Base-by-base conservation (phyloP, 2,329 filamentous ascomycete genomes). In the Arthrobotrys conoides region DNA sequence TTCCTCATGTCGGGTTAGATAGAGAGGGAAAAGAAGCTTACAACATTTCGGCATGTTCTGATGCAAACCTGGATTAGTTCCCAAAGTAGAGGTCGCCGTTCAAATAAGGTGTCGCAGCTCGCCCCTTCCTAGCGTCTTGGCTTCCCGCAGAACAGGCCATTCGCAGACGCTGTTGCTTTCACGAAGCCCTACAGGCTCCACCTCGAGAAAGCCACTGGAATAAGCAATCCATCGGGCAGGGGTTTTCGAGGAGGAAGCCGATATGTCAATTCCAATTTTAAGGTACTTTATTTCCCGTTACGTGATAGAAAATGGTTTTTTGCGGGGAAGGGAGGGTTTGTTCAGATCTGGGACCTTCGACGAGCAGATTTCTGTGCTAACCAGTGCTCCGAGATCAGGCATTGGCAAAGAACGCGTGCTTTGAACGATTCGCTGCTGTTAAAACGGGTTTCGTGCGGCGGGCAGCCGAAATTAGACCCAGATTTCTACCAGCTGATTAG, bases 61-160 rank as follows among this genome's bases (percentile, higher is more conserved):
- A 77, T 71, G 72, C 66, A 70, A 66, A 76, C 61, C 30, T 53
- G 70, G 46, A 67, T 73, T 61, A 16, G 48, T 77, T 77, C 73
- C 73, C 73, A 77, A 77, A 71, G 46, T 16, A 71, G 73, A 77
- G 73, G 73, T 77, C 73, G 73, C 73, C 73, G 73, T 77, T 77
- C 73, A 77, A 77, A 77, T 77, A 77, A 77, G 73, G 66, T 77
- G 73, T 77, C 73, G 67, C 67, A 67, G 48, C 66, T 61, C 36
- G 73, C 67, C 59, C 59, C 57, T 57, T 44, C 36, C 53, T 77
- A 77, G 73, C 73, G 61, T 63, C 73, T 77, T 77, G 73, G 73
- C 73, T 77, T 71, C 73, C 72, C 63, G 68, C 57, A 48, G 33
- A 67, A 46, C 57, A 64, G 65, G 64, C 71, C 51, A 75, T 24